Evolutionary conservation across 139 green algal genomes (phyloP), one percentile per base, ranked within the genome.

Genomic region (Coelastrella sp.): DNA sequence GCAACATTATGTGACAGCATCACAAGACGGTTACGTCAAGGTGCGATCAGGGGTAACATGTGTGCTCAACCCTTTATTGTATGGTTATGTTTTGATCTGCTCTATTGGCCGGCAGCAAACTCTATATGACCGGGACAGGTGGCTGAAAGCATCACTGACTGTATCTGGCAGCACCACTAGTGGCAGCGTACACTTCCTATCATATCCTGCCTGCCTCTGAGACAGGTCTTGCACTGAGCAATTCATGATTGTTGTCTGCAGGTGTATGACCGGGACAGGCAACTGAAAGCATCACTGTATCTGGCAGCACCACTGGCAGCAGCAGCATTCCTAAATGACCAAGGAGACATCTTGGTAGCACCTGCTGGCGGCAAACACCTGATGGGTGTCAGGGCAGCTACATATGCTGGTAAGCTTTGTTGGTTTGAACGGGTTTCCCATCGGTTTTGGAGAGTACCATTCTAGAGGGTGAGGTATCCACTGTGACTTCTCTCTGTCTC

Each of bases 1-100:
- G 64, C 82, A 87, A 23, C 82, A 87, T 73, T 87, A 78, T 66
- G 64, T 87, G 23, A 87, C 82, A 22, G 60, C 23, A 20, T 79
- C 65, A 6, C 56, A 59, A 59, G 82, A 87, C 59, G 82, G 82
- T 16, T 87, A 78, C 54, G 65, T 87, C 65, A 87, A 87, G 82
- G 82, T 87, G 61, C 32, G 1, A 61, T 59, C 5, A 14, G 60
- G 32, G 32, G 32, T 47, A 47, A 47, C 32, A 47, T 47, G 32
- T 47, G 32, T 47, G 32, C 32, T 47, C 32, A 47, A 47, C 32
- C 32, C 32, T 47, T 47, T 47, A 47, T 47, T 47, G 32, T 47
- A 47, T 47, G 32, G 32, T 47, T 47, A 14, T 11, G 13, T 71
- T 7, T 47, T 47, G 32, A 47, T 47, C 32, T 47, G 32, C 32